A percentile compares a stretch with the other conserved stretches of the same genome.
Evolutionary conservation across 345 rosid genomes (phyloP).

Genomic region (Salix exigua): DNA sequence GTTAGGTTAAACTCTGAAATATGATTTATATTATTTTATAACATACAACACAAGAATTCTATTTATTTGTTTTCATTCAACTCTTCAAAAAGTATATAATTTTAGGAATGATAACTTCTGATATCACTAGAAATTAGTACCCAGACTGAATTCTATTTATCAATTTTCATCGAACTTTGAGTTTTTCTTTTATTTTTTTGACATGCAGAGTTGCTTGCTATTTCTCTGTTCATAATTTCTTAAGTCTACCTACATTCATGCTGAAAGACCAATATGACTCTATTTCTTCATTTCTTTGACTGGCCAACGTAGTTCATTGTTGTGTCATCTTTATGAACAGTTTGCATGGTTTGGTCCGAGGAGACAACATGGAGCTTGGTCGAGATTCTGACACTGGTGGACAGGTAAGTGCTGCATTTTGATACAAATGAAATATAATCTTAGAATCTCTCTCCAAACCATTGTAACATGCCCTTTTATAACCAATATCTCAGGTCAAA

Average conservation of each 20-base stretch:
- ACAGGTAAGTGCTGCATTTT: conserved; percentile 50
- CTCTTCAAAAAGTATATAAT: background rate
- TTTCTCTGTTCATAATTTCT: background rate
- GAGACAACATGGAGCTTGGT: conserved; percentile 98
- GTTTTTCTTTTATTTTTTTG: too few species aligned
- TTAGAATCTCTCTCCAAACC: background rate
- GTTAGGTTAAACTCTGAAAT: too few species aligned
- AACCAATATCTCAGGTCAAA: conserved; percentile 55
- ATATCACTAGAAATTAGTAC: background rate
- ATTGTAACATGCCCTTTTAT: background rate
- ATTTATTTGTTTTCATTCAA: background rate
- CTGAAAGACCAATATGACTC: background rate
- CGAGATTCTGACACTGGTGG: conserved; percentile 98
- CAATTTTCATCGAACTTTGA: too few species aligned
- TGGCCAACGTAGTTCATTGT: background rate
- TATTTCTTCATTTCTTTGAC: background rate
- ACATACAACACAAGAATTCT: background rate
- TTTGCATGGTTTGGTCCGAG: conserved; percentile 91
- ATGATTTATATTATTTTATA: too few species aligned
- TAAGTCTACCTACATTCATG: background rate
- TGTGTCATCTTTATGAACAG: conserved; percentile 32
- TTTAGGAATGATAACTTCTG: background rate
- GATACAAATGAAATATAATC: background rate
- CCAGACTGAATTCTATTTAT: background rate
- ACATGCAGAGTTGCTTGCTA: background rate